Evolutionary conservation across 1,139 yeast genomes (phyloP).

Genomic region (Kodamaea suecica): DNA sequence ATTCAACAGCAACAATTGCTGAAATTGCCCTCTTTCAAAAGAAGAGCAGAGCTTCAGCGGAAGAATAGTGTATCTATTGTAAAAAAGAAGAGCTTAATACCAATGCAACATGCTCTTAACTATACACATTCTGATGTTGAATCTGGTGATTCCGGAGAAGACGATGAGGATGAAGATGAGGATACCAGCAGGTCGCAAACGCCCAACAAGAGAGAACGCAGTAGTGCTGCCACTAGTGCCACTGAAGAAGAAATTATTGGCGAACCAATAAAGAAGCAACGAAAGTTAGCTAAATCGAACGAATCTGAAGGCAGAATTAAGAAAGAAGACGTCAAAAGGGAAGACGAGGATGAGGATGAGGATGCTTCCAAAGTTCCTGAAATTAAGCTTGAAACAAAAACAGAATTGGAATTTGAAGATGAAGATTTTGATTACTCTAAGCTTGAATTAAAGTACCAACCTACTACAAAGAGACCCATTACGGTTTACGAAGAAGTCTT

Average conservation of each 20-base stretch:
- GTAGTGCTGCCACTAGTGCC: constrained; percentile 24
- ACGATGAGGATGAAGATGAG: constrained; percentile 42
- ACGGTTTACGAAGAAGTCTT: constrained; percentile 51
- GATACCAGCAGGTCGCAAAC: constrained; percentile 43
- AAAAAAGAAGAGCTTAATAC: constrained; percentile 38
- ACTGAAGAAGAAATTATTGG: constrained; percentile 21
- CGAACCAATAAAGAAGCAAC: constrained; percentile 19
- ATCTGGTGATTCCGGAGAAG: constrained; percentile 34
- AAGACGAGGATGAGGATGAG: constrained; percentile 7
- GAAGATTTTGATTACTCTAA: constrained; percentile 23
- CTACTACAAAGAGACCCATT: constrained; percentile 42
- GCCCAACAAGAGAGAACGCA: constrained; percentile 30
- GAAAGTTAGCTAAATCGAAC: constrained; percentile 22
- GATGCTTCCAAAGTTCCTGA: constrained; percentile 3
- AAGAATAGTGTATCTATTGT: constrained; percentile 3
- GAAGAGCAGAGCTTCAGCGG: constrained; percentile 25
- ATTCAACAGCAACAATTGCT: constrained; percentile 18
- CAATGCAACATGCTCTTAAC: constrained; percentile 73
- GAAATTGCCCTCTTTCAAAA: constrained; percentile 43
- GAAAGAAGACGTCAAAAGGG: constrained; percentile 23
- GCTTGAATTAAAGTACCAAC: constrained; percentile 41
- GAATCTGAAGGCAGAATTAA: constrained; percentile 31
- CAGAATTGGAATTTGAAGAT: constrained; percentile 10
- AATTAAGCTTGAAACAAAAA: constrained; percentile 6
- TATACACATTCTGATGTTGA: constrained; percentile 49